Evolutionary conservation across 306 rosid genomes (phyloP).

Genomic region (Erythrophleum fordii): DNA sequence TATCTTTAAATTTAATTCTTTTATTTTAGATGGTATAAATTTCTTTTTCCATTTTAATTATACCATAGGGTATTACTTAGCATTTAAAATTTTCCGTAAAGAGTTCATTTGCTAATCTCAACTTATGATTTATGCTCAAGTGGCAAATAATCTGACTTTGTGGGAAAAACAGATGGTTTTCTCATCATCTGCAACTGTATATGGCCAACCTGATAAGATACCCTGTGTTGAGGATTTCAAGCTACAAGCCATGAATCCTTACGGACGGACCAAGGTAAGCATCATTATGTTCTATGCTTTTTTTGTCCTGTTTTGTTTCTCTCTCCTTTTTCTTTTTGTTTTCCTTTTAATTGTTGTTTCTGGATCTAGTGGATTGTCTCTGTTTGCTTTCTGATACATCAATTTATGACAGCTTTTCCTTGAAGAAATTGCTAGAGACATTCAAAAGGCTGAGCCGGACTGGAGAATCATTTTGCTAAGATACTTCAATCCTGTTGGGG

Average conservation of each 20-base stretch:
- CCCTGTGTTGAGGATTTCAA: slow-evolving; percentile 74
- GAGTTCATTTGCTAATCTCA: neutral
- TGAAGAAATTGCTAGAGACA: slow-evolving; percentile 71
- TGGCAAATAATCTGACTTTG: neutral
- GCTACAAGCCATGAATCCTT: slow-evolving; percentile 70
- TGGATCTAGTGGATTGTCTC: neutral
- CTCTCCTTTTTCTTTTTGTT: neutral
- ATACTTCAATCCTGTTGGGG: slow-evolving; percentile 68
- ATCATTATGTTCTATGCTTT: neutral
- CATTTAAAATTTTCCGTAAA: neutral
- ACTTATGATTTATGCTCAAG: neutral
- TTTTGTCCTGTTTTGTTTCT: neutral
- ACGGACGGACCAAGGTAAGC: slow-evolving; percentile 72
- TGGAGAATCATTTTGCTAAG: slow-evolving; percentile 77
- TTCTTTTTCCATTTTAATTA: too few species aligned
- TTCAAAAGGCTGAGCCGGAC: slow-evolving; percentile 65
- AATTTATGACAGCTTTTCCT: slow-evolving; percentile 56
- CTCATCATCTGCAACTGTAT: slow-evolving; percentile 80
- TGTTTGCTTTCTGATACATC: slow-evolving; percentile 3
- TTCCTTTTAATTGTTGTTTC: neutral
- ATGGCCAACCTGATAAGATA: slow-evolving; percentile 70
- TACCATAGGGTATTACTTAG: too few species aligned
- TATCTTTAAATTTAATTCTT: neutral
- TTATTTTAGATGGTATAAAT: too few species aligned
- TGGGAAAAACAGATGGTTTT: slow-evolving; percentile 59